Percentiles rank a stretch among this genome's conserved stretches.
phyloP scores from a whole-genome alignment of 164 flowering plant genomes.

The Sextonia rubra region DNA sequence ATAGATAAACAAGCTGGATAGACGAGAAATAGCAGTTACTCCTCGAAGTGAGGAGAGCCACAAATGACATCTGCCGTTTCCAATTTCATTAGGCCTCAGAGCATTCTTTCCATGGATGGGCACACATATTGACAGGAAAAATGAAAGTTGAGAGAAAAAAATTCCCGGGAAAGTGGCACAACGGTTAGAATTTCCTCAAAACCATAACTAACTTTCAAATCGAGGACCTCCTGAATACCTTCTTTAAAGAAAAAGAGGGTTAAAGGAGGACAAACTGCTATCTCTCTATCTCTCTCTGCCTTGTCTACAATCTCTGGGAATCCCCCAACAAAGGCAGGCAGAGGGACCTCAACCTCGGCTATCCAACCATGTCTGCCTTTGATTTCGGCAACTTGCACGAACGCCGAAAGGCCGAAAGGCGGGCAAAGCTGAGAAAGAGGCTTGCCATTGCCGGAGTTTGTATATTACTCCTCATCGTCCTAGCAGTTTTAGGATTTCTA shows the following conservation, averaged over 20 bases:
- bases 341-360: not conserved
- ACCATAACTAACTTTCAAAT: constrained; percentile 21
- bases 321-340: not conserved
- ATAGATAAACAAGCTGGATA: too few species aligned
- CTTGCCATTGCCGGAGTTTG: not conserved
- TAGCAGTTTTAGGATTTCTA: not conserved
- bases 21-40: too few species aligned
- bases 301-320: constrained; percentile 8
- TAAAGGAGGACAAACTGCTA: not conserved
- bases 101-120: too few species aligned
- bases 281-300: constrained; percentile 13
- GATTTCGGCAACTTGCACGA: constrained; percentile 22
- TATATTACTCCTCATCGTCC: not conserved
- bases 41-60: too few species aligned
- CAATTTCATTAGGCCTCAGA: too few species aligned
- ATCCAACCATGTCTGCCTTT: constrained; percentile 19
- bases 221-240: not conserved
- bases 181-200: constrained; percentile 11
- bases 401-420: constrained; percentile 24
- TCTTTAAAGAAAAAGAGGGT: constrained; percentile 5
- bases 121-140: too few species aligned
- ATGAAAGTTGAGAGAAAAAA: too few species aligned
- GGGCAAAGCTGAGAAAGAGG: constrained; percentile 12
- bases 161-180: not conserved
- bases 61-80: too few species aligned